Conservation (phyloP, 1,139 yeast species). For the Taphrina flavorubra region DNA sequence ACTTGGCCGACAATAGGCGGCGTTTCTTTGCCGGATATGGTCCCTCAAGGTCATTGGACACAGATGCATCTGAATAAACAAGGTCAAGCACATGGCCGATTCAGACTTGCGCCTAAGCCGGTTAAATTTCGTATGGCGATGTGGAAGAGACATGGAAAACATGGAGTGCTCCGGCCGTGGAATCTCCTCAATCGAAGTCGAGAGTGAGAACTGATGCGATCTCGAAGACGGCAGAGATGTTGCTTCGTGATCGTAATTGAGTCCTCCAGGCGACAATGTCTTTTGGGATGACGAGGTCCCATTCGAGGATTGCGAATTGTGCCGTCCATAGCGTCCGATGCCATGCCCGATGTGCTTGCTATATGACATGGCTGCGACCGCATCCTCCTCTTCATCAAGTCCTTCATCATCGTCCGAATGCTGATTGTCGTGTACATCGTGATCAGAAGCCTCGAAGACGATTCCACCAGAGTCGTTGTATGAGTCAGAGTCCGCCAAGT, state of each 20-base stretch:
- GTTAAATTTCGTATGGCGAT: constrained; percentile 18
- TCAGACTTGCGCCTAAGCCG: constrained; percentile 24
- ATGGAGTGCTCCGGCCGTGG: constrained; percentile 10
- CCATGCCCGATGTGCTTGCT: not conserved
- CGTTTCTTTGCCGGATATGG: constrained; percentile 32
- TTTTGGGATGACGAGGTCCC: constrained; percentile 7
- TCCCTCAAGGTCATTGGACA: constrained; percentile 38
- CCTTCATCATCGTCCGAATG: not conserved
- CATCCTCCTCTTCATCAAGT: not conserved
- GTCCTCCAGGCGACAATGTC: not conserved
- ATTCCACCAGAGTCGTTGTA: constrained; percentile 17
- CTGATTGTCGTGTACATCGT: not conserved
- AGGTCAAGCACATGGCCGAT: constrained; percentile 43
- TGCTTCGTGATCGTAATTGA: constrained; percentile 13
- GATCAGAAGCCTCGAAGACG: constrained; percentile 25
- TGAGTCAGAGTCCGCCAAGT: constrained; percentile 48
- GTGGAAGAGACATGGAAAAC: constrained; percentile 30
- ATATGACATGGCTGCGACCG: constrained; percentile 1
- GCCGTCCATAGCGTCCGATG: not conserved
- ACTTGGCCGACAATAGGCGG: constrained; percentile 12
- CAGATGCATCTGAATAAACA: constrained; percentile 77
- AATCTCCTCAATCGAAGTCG: constrained; percentile 20
- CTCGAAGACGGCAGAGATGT: constrained; percentile 27
- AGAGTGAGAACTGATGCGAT: not conserved
- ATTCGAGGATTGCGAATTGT: constrained; percentile 3